A percentile compares a stretch with the other conserved stretches of the same genome.
These are phyloP conservation scores for Pseudogymnoascus sp. DNA, from an alignment of 2,329 filamentous ascomycete species.

Conservation along the genomic window DNA sequence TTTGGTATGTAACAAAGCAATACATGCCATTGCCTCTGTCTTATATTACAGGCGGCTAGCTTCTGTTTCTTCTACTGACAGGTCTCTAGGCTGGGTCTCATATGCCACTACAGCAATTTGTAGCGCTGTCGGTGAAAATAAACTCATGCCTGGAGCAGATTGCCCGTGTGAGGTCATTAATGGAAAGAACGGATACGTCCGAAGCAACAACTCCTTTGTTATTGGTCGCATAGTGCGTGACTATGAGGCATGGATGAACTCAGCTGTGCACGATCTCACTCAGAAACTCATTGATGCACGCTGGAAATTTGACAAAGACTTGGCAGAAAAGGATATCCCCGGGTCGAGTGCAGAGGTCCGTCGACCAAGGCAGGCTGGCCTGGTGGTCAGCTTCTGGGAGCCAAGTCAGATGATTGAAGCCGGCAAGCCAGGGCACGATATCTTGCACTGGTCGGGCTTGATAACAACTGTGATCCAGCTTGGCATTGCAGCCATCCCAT, in stretches of 20 bases:
- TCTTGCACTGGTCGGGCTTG: slow-evolving; percentile 18
- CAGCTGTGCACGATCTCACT: slow-evolving; percentile 12
- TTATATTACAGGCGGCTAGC: neutral
- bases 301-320: neutral
- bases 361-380: slow-evolving; percentile 15
- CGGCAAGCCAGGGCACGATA: slow-evolving; percentile 14
- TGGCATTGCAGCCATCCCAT: slow-evolving; percentile 15
- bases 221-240: slow-evolving; percentile 36
- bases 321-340: neutral
- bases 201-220: slow-evolving; percentile 35
- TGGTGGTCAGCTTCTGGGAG: slow-evolving; percentile 20
- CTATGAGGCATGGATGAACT: slow-evolving; percentile 27
- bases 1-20: slow-evolving; percentile 15
- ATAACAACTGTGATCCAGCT: slow-evolving; percentile 16
- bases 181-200: slow-evolving; percentile 28
- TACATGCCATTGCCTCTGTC: neutral
- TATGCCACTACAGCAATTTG: slow-evolving; percentile 20
- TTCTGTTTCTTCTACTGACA: neutral
- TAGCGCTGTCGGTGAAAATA: slow-evolving; percentile 23
- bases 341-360: slow-evolving; percentile 19
- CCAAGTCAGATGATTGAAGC: slow-evolving; percentile 6
- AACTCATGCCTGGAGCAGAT: slow-evolving; percentile 30
- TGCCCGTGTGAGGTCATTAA: slow-evolving; percentile 30
- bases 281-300: slow-evolving; percentile 9
- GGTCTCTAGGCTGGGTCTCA: slow-evolving; percentile 22